Evolutionary conservation across 805 yeast genomes (phyloP), one percentile per base, ranked within the genome.

Genomic region (Candida orba): DNA sequence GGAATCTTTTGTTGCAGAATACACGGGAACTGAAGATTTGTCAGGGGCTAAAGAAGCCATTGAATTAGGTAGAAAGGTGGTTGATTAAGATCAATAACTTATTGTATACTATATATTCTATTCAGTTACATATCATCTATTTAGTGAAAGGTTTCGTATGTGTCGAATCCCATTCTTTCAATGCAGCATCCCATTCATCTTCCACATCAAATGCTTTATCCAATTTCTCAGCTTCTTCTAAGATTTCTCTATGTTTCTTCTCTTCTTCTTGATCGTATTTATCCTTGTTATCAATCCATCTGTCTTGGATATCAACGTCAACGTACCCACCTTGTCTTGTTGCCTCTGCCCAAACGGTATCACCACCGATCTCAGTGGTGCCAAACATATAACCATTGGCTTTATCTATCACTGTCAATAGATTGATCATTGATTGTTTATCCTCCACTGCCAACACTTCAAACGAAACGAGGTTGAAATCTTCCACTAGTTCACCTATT

Each of bases 331-430:
- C 81, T 58, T 85, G 87, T 50, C 98, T 72, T 1, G 91, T 76
- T 1, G 96, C 96, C 53, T 91, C 96, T n/a, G 89, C 85, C 99
- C 99, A 93, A 2, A 93, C 79, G 0, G 91, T 78, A 58, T 93
- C 99, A n/a, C 98, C 99, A 2, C 97, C 96, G 8, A 91, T 72
- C 53, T 93, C 99, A 27, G 89, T 85, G 1, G 90, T 71, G 0
- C 99, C 99, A 67, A 87, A 88, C 52, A 85, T 75, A 59, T 93
- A 93, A 0, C 99, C 99, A 54, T 83, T 86, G 3, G 97, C 91
- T 59, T 85, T 90, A 58, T 93, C 99, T 9, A 93, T 78, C 2
- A 78, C 69, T 14, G 84, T 72, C 36, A 93, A 71, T 32, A 93
- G 63, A 40, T 82, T 74, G 27, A 93, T 90, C 98, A 93, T 93